Conservation (phyloP, 2,329 filamentous ascomycete genomes). For the Fusarium equiseti region DNA sequence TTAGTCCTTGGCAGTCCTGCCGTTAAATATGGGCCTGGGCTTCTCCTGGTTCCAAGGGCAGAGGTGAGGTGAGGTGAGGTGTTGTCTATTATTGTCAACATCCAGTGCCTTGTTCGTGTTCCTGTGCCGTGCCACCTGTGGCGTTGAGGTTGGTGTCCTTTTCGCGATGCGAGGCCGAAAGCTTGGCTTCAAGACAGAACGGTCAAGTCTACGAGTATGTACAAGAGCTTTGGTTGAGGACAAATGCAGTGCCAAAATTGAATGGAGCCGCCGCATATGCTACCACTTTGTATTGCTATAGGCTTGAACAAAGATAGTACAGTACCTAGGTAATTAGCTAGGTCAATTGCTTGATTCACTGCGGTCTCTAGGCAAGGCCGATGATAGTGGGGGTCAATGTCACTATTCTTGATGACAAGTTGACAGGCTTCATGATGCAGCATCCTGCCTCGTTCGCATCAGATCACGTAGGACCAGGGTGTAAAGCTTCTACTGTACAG, state of each 20-base stretch:
- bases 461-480: conserved; percentile 3
- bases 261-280: neutral
- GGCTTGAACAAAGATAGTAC: neutral
- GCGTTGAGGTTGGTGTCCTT: conserved; percentile 13
- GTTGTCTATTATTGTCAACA: conserved; percentile 40
- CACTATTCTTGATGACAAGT: conserved; percentile 17
- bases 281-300: neutral
- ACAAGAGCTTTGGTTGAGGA: neutral
- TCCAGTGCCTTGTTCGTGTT: conserved; percentile 14
- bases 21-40: conserved; percentile 17
- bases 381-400: conserved; percentile 22
- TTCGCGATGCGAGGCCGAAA: conserved; percentile 11
- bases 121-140: conserved; percentile 12
- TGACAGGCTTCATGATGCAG: neutral
- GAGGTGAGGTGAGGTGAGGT: conserved; percentile 6
- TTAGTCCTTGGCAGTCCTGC: conserved; percentile 39
- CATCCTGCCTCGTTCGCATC: conserved; percentile 7
- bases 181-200: conserved; percentile 24
- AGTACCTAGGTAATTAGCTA: neutral
- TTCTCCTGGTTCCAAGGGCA: neutral
- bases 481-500: conserved; percentile 23
- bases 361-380: conserved; percentile 9
- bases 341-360: conserved; percentile 10
- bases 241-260: neutral
- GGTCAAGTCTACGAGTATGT: neutral